Evolutionary conservation across 179 eudicot genomes (phyloP).

Genomic region (Beta macrorhiza): DNA sequence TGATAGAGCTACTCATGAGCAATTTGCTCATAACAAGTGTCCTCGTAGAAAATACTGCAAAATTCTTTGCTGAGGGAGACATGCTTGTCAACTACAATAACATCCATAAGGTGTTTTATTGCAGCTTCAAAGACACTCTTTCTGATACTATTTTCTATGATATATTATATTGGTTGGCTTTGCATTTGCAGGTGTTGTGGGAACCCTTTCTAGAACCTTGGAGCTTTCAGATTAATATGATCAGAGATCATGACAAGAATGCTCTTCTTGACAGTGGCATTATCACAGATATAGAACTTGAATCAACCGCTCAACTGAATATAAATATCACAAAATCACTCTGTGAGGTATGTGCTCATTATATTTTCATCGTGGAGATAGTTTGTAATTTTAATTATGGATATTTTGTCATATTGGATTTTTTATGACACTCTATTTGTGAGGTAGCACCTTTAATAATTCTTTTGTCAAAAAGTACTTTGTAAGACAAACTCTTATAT

Average conservation of each 20-base stretch:
- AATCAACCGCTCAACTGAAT: constrained; percentile 65
- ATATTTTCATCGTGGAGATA: background rate
- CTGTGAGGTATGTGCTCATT: constrained; percentile 54
- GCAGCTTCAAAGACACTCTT: constrained; percentile 1
- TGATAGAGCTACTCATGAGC: constrained; percentile 62
- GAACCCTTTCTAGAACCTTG: constrained; percentile 97
- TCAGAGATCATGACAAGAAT: constrained; percentile 49
- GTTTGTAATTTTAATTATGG: background rate
- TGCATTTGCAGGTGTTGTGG: constrained; percentile 72
- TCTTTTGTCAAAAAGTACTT: too few relatives aligned
- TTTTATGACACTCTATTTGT: too few relatives aligned
- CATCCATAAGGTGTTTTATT: constrained; percentile 69
- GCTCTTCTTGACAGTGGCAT: constrained; percentile 51
- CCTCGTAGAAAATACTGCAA: constrained; percentile 15
- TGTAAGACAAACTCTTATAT: too few relatives aligned
- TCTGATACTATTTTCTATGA: constrained; percentile 2
- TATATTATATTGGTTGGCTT: constrained; percentile 6
- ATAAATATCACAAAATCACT: constrained; percentile 75
- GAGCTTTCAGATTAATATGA: constrained; percentile 60
- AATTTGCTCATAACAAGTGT: constrained; percentile 40
- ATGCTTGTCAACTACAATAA: constrained; percentile 82
- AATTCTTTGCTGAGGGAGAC: constrained; percentile 37
- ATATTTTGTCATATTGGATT: too few relatives aligned
- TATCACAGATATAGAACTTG: constrained; percentile 51
- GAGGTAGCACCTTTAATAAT: too few relatives aligned